These are phyloP conservation scores for Talaromyces nanjingensis DNA, from an alignment of 495 filamentous ascomycete species.

Conservation along the genomic window DNA sequence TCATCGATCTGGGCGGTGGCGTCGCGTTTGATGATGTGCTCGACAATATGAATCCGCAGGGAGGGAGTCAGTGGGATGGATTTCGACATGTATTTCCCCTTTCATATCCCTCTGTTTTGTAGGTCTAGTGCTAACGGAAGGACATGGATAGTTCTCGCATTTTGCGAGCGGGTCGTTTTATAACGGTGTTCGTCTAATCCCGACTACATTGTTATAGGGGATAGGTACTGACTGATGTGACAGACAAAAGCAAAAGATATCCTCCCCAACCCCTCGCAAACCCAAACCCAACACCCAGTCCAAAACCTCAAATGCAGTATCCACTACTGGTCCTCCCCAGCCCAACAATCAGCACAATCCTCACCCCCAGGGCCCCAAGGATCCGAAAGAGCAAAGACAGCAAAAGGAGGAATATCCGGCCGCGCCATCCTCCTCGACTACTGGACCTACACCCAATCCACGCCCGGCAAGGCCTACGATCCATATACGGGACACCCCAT, in stretches of 20 bases:
- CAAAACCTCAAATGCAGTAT: slow-evolving; percentile 45
- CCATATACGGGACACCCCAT: slow-evolving; percentile 56
- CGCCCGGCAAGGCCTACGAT: slow-evolving; percentile 27
- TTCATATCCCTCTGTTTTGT: too few species aligned
- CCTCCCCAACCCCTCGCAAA: background rate
- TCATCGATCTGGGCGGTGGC: slow-evolving; percentile 35
- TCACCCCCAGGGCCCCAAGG: too few species aligned
- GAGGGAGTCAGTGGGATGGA: slow-evolving; percentile 70
- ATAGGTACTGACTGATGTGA: background rate
- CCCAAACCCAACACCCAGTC: background rate
- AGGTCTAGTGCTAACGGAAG: too few species aligned
- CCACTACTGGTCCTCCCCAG: slow-evolving; percentile 27
- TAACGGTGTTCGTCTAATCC: background rate
- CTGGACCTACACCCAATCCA: slow-evolving; percentile 27
- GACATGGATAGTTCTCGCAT: background rate
- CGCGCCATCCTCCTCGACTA: slow-evolving; percentile 48
- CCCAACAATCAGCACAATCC: background rate
- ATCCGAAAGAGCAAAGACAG: background rate
- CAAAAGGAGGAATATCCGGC: slow-evolving; percentile 37
- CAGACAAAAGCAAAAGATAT: background rate
- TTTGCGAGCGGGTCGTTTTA: background rate
- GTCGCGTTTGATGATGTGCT: slow-evolving; percentile 50
- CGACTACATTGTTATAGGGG: too few species aligned
- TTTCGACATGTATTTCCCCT: slow-evolving; percentile 47
- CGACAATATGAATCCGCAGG: slow-evolving; percentile 64